phyloP scores from a whole-genome alignment of 306 rosid genomes.

The Prunus davidiana region DNA sequence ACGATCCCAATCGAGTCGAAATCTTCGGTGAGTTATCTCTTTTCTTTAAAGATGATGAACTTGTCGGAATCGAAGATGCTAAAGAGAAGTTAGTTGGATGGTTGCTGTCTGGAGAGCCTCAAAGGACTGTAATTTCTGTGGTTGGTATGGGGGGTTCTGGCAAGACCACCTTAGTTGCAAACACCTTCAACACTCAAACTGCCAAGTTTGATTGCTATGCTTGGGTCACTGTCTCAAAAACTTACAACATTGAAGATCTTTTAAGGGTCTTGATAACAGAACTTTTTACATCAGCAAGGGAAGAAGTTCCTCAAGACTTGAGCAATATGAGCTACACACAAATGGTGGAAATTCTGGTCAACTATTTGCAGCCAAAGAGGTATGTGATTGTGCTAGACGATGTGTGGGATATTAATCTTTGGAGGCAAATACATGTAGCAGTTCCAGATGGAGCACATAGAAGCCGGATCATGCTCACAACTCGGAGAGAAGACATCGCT shows the following conservation, averaged over 20 bases:
- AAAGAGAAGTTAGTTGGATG: background rate
- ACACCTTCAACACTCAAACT: background rate
- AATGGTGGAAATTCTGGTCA: background rate
- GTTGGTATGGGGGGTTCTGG: slow-evolving; percentile 21
- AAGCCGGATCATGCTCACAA: slow-evolving; percentile 17
- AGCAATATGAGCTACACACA: slow-evolving; percentile 7
- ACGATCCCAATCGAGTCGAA: background rate
- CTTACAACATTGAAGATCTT: background rate
- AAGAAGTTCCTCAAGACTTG: background rate
- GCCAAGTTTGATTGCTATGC: too few species aligned
- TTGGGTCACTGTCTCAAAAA: slow-evolving; percentile 22
- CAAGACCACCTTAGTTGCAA: slow-evolving; percentile 6
- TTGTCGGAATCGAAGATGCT: slow-evolving; percentile 11
- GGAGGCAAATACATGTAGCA: slow-evolving; percentile 1
- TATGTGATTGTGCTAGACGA: slow-evolving; percentile 13
- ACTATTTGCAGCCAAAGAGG: background rate
- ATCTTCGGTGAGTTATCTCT: background rate
- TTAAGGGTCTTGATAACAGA: background rate
- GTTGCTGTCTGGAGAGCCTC: slow-evolving; percentile 5
- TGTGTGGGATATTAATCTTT: slow-evolving; percentile 12
- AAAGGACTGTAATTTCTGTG: background rate
- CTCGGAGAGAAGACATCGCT: slow-evolving; percentile 20
- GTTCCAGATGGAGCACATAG: background rate
- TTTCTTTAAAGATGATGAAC: slow-evolving; percentile 13
- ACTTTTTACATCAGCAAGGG: background rate